Conservation (phyloP, 306 rosid genomes). For the Quercus variabilis region DNA sequence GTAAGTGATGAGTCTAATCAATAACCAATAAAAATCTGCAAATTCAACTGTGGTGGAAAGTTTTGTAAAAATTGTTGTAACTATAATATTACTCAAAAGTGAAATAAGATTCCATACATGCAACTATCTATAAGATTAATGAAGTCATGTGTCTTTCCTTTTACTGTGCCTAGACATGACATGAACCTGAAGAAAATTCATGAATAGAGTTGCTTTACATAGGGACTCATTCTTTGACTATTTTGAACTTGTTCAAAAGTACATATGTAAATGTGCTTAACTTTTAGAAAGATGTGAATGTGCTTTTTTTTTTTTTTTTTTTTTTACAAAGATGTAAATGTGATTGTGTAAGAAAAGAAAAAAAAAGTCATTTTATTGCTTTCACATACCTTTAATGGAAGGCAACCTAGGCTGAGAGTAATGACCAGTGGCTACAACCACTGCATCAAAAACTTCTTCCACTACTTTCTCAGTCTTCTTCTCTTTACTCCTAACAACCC, state of each 20-base stretch:
- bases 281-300: too few relatives aligned
- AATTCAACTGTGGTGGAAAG: too few relatives aligned
- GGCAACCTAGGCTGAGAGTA: conserved; percentile 84
- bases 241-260: neutral
- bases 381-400: conserved; percentile 51
- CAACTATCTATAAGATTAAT: neutral
- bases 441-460: conserved; percentile 85
- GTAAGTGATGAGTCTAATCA: too few relatives aligned
- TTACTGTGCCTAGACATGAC: neutral
- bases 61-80: too few relatives aligned
- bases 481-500: conserved; percentile 66
- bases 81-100: too few relatives aligned
- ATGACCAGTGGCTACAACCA: conserved; percentile 90
- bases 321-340: neutral
- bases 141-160: neutral
- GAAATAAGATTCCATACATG: too few relatives aligned
- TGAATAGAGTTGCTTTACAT: neutral
- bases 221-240: neutral
- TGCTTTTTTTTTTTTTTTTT: too few relatives aligned
- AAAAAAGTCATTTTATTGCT: neutral
- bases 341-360: neutral
- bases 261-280: too few relatives aligned
- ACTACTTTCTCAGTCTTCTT: conserved; percentile 32
- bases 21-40: too few relatives aligned
- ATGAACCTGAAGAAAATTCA: conserved; percentile 4